Base-by-base conservation (phyloP, 768 basidiomycete genomes). In the Russula olivacea region DNA sequence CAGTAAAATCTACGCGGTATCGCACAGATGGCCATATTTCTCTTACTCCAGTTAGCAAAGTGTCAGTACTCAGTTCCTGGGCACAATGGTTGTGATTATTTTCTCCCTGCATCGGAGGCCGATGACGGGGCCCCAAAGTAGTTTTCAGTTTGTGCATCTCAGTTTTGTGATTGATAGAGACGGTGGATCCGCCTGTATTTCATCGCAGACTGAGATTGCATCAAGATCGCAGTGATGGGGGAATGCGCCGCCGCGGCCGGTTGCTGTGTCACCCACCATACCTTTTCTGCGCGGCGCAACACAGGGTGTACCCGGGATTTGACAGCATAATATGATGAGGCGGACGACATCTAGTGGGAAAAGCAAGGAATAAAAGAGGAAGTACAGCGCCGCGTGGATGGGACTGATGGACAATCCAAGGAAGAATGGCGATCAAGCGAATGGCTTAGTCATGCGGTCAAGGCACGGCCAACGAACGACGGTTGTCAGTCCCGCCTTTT, bases 401-500 rank as follows among this genome's bases (percentile, higher is more conserved):
- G 28, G 28, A 28, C 4, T 28, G 17, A 41, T 41, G 19, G 7
- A 8, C 15, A 7, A 15, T n/a, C 19, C 6, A 34, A 3, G 34
- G 8, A 34, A 11, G 8, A n/a, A n/a, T 10, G 34, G 34, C 34
- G 34, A 34, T 34, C 6, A 34, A 34, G 34, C n/a, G 4, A 11
- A 34, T 34, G 10, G 34, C 34, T 45, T 45, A 45, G 43, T 45
- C 43, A 45, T n/a, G 3, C n/a, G n/a, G 43, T 1, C 50, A 55
- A 55, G 45, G 36, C 53, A 47, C 41, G 3, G 6, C 48, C 14
- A 21, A 54, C 45, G 4, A 32, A 49, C 43, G 32, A 21, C 41
- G 12, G 58, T 61, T 21, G 55, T 57, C 40, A 49, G 55, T 53
- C 52, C 2, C 52, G 17, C 36, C 41, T 52, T 59, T 52, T 32